Conservation (phyloP, 805 yeast species). For the Diddensiella caesifluorescens region DNA sequence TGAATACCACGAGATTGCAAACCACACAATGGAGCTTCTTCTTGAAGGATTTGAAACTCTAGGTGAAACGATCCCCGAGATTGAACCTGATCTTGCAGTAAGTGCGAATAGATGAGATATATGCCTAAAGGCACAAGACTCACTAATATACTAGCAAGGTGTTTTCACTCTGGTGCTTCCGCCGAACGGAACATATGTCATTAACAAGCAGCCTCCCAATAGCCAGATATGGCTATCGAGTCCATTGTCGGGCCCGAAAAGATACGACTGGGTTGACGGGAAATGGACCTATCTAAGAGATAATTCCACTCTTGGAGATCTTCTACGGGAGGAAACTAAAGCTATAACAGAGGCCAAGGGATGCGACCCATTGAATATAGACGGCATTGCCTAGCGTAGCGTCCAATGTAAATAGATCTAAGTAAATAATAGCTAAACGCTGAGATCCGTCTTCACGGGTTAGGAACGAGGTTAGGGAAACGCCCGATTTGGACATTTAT, state of each 20-base stretch:
- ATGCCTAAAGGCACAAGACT: not conserved
- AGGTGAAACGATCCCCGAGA: slow-evolving; percentile 53
- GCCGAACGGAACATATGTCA: slow-evolving; percentile 76
- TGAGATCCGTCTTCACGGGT: too few species aligned
- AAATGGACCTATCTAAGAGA: slow-evolving; percentile 81
- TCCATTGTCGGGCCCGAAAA: slow-evolving; percentile 89
- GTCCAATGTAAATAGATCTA: too few species aligned
- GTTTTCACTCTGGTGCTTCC: slow-evolving; percentile 73
- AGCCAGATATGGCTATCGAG: slow-evolving; percentile 94
- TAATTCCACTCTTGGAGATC: slow-evolving; percentile 41
- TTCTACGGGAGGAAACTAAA: slow-evolving; percentile 48
- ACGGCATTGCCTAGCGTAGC: slow-evolving; percentile 1
- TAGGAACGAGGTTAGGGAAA: too few species aligned
- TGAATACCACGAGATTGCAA: slow-evolving; percentile 61
- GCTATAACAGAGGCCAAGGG: slow-evolving; percentile 28
- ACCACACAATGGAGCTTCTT: slow-evolving; percentile 62
- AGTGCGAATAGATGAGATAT: too few species aligned
- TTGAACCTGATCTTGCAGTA: slow-evolving; percentile 69
- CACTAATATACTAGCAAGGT: slow-evolving; percentile 50
- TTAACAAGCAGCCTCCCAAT: slow-evolving; percentile 96
- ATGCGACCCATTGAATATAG: slow-evolving; percentile 10
- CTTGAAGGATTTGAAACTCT: slow-evolving; percentile 63
- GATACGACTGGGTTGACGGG: slow-evolving; percentile 66
- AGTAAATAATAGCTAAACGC: too few species aligned
- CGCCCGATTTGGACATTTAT: too few species aligned